Percentiles rank a stretch among this genome's conserved stretches.
Evolutionary conservation across 805 yeast genomes (phyloP).

Genomic region (Metschnikowia gruessii): DNA sequence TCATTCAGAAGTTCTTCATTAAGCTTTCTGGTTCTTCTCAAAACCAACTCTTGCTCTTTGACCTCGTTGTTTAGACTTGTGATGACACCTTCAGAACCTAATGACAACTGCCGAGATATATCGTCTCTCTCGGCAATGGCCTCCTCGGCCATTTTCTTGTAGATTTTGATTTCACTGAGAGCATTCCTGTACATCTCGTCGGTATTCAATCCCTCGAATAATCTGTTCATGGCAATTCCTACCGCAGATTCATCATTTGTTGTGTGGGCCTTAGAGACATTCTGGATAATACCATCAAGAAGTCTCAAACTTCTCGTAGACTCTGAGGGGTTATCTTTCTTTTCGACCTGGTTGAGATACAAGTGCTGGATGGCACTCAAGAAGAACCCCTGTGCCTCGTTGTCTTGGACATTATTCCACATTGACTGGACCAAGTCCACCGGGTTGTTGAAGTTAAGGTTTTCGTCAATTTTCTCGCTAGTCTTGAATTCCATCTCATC

Average conservation of each 20-base stretch:
- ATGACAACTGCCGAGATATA: conserved; percentile 59
- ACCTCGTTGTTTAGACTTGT: conserved; percentile 58
- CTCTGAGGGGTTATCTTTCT: conserved; percentile 42
- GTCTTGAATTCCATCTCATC: conserved; percentile 49
- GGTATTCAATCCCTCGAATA: conserved; percentile 70
- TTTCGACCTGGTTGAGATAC: conserved; percentile 53
- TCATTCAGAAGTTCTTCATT: conserved; percentile 60
- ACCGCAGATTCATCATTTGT: conserved; percentile 50
- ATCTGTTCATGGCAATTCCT: conserved; percentile 70
- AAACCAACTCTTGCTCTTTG: conserved; percentile 57
- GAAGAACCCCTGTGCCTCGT: conserved; percentile 58
- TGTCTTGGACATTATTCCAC: conserved; percentile 54
- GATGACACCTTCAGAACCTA: conserved; percentile 77
- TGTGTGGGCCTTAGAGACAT: conserved; percentile 52
- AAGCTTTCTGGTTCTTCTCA: conserved; percentile 57
- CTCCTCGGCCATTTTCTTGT: conserved; percentile 26
- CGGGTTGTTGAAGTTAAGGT: conserved; percentile 67
- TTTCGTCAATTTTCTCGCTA: conserved; percentile 33
- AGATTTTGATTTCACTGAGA: conserved; percentile 23
- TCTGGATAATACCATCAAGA: conserved; percentile 62
- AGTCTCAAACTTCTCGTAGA: conserved; percentile 55
- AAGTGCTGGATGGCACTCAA: conserved; percentile 66
- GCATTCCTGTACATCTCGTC: conserved; percentile 86
- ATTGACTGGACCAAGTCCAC: conserved; percentile 60
- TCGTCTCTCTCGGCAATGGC: conserved; percentile 45